Evolutionary conservation across 352 stramenopile genomes (phyloP).

Genomic region (Phytopythium litorale): DNA sequence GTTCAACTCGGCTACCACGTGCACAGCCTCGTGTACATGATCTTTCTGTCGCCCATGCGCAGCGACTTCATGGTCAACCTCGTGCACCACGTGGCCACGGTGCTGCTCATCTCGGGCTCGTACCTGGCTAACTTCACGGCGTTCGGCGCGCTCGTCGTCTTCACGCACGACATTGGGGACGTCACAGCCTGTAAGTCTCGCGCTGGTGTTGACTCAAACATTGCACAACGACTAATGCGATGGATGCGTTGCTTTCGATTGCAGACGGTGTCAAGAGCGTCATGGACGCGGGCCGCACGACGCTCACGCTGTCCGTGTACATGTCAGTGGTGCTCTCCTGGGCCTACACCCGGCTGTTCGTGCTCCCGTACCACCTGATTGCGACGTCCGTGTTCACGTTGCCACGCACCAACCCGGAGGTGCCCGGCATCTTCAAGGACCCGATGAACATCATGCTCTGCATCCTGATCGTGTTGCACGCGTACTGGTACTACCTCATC

Average conservation of each 20-base stretch:
- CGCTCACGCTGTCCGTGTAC: slow-evolving; percentile 32
- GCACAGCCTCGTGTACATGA: slow-evolving; percentile 52
- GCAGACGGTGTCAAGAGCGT: slow-evolving; percentile 37
- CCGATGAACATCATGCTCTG: slow-evolving; percentile 32
- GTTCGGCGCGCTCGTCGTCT: slow-evolving; percentile 40
- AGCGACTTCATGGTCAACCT: slow-evolving; percentile 65
- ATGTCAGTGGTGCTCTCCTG: slow-evolving; percentile 31
- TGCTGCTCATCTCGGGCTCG: slow-evolving; percentile 53
- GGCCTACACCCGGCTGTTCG: slow-evolving; percentile 41
- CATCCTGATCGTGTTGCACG: slow-evolving; percentile 35
- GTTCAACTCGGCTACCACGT: slow-evolving; percentile 56
- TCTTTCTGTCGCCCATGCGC: slow-evolving; percentile 48
- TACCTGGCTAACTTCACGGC: slow-evolving; percentile 52
- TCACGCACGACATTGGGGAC: slow-evolving; percentile 54
- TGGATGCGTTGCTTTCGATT: slow-evolving; percentile 1
- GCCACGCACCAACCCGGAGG: slow-evolving; percentile 21
- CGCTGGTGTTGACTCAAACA: background rate
- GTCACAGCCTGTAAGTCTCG: slow-evolving; percentile 42
- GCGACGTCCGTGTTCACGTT: slow-evolving; percentile 29
- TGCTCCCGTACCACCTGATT: slow-evolving; percentile 40
- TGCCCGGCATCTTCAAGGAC: slow-evolving; percentile 31
- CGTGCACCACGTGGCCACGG: slow-evolving; percentile 52
- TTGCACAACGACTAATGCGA: slow-evolving; percentile 2
- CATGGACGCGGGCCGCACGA: slow-evolving; percentile 27
- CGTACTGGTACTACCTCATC: slow-evolving; percentile 44